Evolutionary conservation across 2,329 filamentous ascomycete species (phyloP), one percentile per base, ranked within the genome.

Genomic region (Hymenoscyphus infarciens): DNA sequence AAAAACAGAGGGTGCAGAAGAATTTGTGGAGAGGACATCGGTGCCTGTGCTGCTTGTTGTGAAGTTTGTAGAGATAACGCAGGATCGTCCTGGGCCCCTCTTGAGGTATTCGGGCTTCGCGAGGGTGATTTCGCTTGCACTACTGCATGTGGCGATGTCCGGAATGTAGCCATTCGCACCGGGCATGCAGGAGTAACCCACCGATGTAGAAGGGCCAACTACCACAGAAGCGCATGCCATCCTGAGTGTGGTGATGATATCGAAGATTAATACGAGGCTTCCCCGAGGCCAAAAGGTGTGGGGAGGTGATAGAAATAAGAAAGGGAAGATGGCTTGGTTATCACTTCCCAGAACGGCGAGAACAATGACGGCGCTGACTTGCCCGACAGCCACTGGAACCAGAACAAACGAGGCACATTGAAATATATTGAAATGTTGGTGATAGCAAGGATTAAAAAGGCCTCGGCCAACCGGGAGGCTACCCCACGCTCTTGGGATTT

Each of bases 21-120:
- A 45, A 13, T 31, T 31, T 22, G 31, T 25, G 27, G 39, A 22
- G 33, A 61, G 53, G 15, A 61, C 31, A n/a, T 61, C 27, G 15
- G 39, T 33, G 19, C 53, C 53, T 1, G 52, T 45, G 25, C 15
- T 56, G 13, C 33, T 42, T 11, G 16, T 45, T 16, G 59, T 61
- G 52, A 61, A 61, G 19, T 61, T 61, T 16, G 59, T 61, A 13
- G 59, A 61, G 15, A 61, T 33, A 15, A 38, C 59, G 27, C 59
- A 61, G 33, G 52, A 33, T 22, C 59, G 52, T 25, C 59, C 59
- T 5, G 59, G 33, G 22, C 13, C 53, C 4, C n/a, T 42, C 3
- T 29, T 56, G 8, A 61, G 31, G 19, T 45, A 61, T 11, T 22
- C 19, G 19, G 59, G 59, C n/a, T 56, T 19, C 6, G 31, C 59